These are phyloP conservation scores for Ophiobolus disseminans DNA, from an alignment of 2,329 filamentous ascomycete species.

Conservation along the genomic window DNA sequence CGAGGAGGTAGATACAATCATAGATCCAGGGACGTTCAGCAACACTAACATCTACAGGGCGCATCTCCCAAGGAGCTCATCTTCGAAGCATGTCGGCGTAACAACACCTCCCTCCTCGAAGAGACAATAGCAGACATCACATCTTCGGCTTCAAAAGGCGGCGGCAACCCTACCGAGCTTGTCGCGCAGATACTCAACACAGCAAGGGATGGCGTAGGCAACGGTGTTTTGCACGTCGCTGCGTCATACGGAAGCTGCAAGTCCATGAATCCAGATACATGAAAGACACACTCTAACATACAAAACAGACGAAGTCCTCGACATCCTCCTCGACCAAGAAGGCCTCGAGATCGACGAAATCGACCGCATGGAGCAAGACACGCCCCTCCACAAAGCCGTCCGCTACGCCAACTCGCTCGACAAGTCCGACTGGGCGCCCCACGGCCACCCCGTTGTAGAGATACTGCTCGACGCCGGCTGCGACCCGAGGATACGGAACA, in stretches of 20 bases:
- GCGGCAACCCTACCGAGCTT: slow-evolving; percentile 62
- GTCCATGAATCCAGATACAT: slow-evolving; percentile 41
- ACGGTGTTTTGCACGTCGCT: slow-evolving; percentile 88
- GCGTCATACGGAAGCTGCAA: slow-evolving; percentile 84
- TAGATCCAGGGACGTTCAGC: no score
- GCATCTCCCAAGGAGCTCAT: slow-evolving; percentile 85
- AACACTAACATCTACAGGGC: slow-evolving; percentile 63
- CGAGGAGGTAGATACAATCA: slow-evolving; percentile 34
- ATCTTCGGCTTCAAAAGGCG: slow-evolving; percentile 54
- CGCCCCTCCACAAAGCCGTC: slow-evolving; percentile 79
- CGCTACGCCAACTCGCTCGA: slow-evolving; percentile 76
- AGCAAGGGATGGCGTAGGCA: slow-evolving; percentile 84
- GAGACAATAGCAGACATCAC: slow-evolving; percentile 70
- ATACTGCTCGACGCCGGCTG: slow-evolving; percentile 85
- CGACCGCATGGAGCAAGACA: slow-evolving; percentile 75
- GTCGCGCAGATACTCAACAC: slow-evolving; percentile 83
- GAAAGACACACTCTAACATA: slow-evolving; percentile 8
- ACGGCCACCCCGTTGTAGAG: slow-evolving; percentile 71
- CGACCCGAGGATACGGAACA: slow-evolving; percentile 70
- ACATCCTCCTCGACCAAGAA: slow-evolving; percentile 81
- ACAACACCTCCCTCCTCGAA: slow-evolving; percentile 85
- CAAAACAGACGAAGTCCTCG: slow-evolving; percentile 74
- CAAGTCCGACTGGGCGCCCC: slow-evolving; percentile 68
- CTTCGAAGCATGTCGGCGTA: slow-evolving; percentile 89
- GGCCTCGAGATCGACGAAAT: slow-evolving; percentile 84